Conservation (phyloP, 768 basidiomycete species). For the Mycena vitilis region DNA sequence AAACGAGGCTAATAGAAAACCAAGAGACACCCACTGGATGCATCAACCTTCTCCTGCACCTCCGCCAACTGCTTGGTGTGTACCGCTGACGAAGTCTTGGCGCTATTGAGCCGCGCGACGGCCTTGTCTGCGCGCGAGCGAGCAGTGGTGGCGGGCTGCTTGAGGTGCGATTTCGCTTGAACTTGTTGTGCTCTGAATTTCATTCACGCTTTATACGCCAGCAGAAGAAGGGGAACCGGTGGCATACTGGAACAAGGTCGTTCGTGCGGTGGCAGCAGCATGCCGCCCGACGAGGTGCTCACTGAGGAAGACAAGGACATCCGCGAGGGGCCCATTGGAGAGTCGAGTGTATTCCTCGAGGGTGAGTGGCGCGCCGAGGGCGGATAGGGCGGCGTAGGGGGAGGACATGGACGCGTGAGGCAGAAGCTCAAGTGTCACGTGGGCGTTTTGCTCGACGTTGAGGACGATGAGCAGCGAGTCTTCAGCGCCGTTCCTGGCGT, state of each 20-base stretch:
- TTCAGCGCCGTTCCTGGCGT: constrained; percentile 15
- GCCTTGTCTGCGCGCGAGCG: constrained; percentile 31
- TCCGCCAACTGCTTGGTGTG: constrained; percentile 18
- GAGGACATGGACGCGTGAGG: constrained; percentile 12
- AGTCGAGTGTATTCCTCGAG: constrained; percentile 34
- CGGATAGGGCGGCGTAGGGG: constrained; percentile 18
- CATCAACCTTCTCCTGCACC: background rate
- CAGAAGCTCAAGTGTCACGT: background rate
- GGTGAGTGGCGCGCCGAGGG: constrained; percentile 32
- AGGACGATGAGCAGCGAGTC: too few species aligned
- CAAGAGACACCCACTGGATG: background rate
- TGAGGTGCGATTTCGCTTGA: constrained; percentile 24
- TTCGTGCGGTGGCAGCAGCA: constrained; percentile 19
- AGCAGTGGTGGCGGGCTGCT: constrained; percentile 32
- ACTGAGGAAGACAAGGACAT: constrained; percentile 32
- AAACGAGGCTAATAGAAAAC: too few species aligned
- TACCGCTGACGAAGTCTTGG: constrained; percentile 25
- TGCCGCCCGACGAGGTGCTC: constrained; percentile 34
- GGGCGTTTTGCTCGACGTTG: background rate
- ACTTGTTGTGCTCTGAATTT: constrained; percentile 12
- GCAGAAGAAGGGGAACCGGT: background rate
- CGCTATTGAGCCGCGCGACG: constrained; percentile 21
- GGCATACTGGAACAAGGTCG: constrained; percentile 5
- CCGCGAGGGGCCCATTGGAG: constrained; percentile 29
- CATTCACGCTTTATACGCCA: background rate